Evolutionary conservation across 441 rosid species (phyloP), one percentile per base, ranked within the genome.

Genomic region (Pelargonium australe): DNA sequence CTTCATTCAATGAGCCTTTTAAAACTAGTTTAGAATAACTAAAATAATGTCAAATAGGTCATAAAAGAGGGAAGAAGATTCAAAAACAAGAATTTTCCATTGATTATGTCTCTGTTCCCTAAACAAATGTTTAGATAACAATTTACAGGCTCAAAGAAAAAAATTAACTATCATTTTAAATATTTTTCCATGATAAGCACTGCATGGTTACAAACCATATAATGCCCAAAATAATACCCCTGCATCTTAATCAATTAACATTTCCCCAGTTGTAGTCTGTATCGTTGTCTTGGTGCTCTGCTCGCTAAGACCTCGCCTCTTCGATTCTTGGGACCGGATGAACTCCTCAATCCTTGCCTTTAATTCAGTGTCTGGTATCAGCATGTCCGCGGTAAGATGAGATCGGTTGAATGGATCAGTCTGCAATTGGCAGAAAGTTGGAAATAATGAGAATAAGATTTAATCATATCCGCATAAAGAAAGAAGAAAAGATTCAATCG

Each of bases 401-500:
- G 97, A 90, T 43, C 99, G 88, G 76, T 88, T 90, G 85, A 95
- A 95, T 0, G 98, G 99, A 68, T 95, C 99, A 2, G 91, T 82
- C 98, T 95, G 92, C 82, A 80, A 41, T 76, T 71, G 17, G 69
- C 70, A 7, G 20, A 63, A 65, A 65, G 70, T 80, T 74, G 68
- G 49, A 34, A 73, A 17, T 47, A 9, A 14, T 25, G 9, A 17
- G 3, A 57, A 69, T 57, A 57, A 57, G 31, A 57, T 57, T 17
- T 8, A 57, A 57, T 1, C 12, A 57, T 8, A 9, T 25, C 31
- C 31, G 31, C 2, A 25, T 25, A 25, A 25, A 25, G 5, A 57
- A 7, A 34, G 37, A 34, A 34, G 37, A 34, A 34, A 34, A 34
- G 5, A 34, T 34, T 3, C 6, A 34, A 0, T 34, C 5, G 6